Base-by-base conservation (phyloP, 306 rosid species). In the Pyrus betulifolia region DNA sequence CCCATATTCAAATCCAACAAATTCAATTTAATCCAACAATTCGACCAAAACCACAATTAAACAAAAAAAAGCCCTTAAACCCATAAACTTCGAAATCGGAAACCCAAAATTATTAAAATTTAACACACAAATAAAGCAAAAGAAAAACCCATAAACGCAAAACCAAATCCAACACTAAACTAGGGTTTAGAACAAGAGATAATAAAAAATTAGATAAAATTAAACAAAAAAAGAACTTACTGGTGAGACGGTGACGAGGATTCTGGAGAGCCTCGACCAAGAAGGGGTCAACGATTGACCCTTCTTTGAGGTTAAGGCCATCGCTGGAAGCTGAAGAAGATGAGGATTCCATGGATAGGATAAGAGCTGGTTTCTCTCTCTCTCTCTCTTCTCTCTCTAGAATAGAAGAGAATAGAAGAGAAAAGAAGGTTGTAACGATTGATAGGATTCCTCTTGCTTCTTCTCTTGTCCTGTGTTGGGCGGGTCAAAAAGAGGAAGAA, bases 221-320 rank as follows among this genome's bases (percentile, higher is more conserved):
- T 3, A 63, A 25, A n/a, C 1, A 59, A 6, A 6, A 60, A 28
- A 33, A 71, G 27, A 3, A 86, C 89, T 80, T 31, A 93, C 97
- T 79, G 74, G 96, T 91, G 64, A 93, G 88, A 21, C 98, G 98
- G 67, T 93, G 97, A 4, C 98, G 96, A 87, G 93, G 91, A 75
- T 91, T 93, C 83, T 91, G 97, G 67, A 93, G 97, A 80, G 97
- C 98, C 85, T 93, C 97, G 18, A 93, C 89, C 89, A 93, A 78
- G 69, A 93, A 91, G 71, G 96, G 97, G 89, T 93, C 98, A 74
- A 93, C 91, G 91, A 87, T 82, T 60, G 91, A 87, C 79, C 85
- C 91, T 84, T 85, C 91, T 70, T 74, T 80, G 52, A 83, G 79
- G 15, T 54, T 67, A 51, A 67, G 30, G 52, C 5, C 86, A 68